Conservation (phyloP, 2,329 filamentous ascomycete species). For the Pseudogymnoascus sp. region DNA sequence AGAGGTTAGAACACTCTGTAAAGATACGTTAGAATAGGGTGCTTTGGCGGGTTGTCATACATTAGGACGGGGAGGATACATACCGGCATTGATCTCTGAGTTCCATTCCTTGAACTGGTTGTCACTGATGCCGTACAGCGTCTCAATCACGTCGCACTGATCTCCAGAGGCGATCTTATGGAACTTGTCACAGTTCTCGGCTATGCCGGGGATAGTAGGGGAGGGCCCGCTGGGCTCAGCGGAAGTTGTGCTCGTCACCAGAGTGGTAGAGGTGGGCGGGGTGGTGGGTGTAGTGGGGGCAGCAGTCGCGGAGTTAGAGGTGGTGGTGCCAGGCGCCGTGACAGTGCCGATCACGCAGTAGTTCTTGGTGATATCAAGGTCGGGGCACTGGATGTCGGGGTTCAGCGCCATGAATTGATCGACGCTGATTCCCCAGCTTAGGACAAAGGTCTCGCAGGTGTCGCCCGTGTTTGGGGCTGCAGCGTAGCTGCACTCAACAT, state of each 20-base stretch:
- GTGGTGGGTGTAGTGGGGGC: neutral
- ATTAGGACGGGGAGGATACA: neutral
- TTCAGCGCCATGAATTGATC: slow-evolving; percentile 21
- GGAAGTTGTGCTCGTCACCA: neutral
- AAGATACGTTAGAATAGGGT: neutral
- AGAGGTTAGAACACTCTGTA: slow-evolving; percentile 13
- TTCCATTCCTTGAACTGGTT: neutral
- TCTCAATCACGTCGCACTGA: neutral
- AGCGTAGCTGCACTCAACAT: slow-evolving; percentile 15
- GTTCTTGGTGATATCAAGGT: slow-evolving; percentile 14
- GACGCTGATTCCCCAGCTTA: slow-evolving; percentile 20
- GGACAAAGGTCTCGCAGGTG: slow-evolving; percentile 23
- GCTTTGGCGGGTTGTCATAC: neutral
- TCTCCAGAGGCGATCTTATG: neutral
- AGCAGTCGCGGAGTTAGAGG: neutral
- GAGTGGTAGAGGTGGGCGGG: neutral
- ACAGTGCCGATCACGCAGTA: slow-evolving; percentile 21
- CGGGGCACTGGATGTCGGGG: slow-evolving; percentile 21
- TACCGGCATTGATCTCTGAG: neutral
- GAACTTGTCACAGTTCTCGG: neutral
- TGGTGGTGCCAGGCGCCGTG: slow-evolving; percentile 11
- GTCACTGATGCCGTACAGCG: neutral
- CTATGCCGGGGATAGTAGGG: neutral
- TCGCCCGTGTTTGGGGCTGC: slow-evolving; percentile 17
- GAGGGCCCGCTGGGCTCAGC: neutral